Evolutionary conservation across 116 monocot genomes (phyloP).

Genomic region (Cymodocea nodosa): DNA sequence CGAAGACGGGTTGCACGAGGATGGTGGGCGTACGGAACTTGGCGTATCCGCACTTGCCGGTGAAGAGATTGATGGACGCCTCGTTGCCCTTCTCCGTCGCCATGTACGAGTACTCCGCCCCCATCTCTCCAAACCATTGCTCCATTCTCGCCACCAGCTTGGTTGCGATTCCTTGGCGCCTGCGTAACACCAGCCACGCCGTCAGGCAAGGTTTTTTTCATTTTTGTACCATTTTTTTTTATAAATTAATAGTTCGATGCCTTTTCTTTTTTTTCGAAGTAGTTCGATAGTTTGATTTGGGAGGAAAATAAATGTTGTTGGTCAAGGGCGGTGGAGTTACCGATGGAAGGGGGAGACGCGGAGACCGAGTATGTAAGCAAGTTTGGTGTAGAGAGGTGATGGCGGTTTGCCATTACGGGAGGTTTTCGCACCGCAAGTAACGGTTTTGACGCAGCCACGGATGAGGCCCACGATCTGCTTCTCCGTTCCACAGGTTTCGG

Average conservation of each 20-base stretch:
- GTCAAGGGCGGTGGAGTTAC: slow-evolving; percentile 16
- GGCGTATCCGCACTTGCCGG: slow-evolving; percentile 57
- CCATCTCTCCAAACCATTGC: slow-evolving; percentile 51
- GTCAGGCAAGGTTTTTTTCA: too few relatives aligned
- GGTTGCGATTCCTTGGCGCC: slow-evolving; percentile 63
- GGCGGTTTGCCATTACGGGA: slow-evolving; percentile 14
- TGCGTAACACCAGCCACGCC: slow-evolving; percentile 11
- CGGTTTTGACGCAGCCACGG: slow-evolving; percentile 74
- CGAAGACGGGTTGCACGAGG: slow-evolving; percentile 87
- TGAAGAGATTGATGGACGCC: slow-evolving; percentile 62
- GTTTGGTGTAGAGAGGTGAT: slow-evolving; percentile 45
- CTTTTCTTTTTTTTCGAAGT: too few relatives aligned
- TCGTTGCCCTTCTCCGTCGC: slow-evolving; percentile 80
- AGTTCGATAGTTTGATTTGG: too few relatives aligned
- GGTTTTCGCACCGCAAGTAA: slow-evolving; percentile 46
- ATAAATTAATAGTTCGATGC: too few relatives aligned
- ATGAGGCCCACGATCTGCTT: slow-evolving; percentile 69
- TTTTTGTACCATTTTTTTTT: too few relatives aligned
- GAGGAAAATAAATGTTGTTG: too few relatives aligned
- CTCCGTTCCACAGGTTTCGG: slow-evolving; percentile 31
- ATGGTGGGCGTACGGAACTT: slow-evolving; percentile 75
- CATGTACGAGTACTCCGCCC: slow-evolving; percentile 92
- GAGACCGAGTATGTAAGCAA: slow-evolving; percentile 85
- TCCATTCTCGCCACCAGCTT: slow-evolving; percentile 55
- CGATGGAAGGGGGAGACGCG: slow-evolving; percentile 65